Evolutionary conservation across 164 flowering plant genomes (phyloP), one percentile per base, ranked within the genome.

Genomic region (Houttuynia cordata): DNA sequence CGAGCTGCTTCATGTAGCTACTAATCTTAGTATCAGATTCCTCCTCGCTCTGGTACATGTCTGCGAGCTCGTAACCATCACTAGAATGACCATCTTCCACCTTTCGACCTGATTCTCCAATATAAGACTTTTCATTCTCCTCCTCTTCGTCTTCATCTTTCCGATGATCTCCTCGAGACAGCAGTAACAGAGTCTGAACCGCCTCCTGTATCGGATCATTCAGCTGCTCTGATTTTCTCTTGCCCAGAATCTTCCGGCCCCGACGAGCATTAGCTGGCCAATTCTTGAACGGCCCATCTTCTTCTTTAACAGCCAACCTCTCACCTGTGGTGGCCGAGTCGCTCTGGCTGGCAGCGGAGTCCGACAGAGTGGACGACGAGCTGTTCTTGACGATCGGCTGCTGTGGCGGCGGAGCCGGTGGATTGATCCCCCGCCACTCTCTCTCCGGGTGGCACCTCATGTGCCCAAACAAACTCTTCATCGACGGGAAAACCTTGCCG

Each of bases 381-480:
- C 60, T 61, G 59, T 62, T 67, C 62, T 59, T 65, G 8, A 56
- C 40, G 8, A 22, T 25, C 22, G 60, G 15, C n/a, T 9, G 45
- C 45, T 12, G 49, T 17, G 17, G 17, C 3, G 62, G 1, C 1
- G 64, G 45, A 1, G 66, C 0, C 1, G 64, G 51, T 8, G 51
- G 56, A 15, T 17, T 59, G 10, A 59, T 59, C 42, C 61, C 61
- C 7, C 61, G 20, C 61, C 61, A 59, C 1, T 24, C 34, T 57
- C 93, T 71, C 8, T 82, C 84, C 0, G 89, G 89, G 60, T 89
- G 96, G 22, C 72, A 77, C 62, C 94, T 85, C 89, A 86, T 80
- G 65, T 89, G 96, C 24, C 96, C 96, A 23, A 57, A 82, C 68
- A 89, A 55, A 0, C 86, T 68, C 62, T 85, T 86, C 74, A 51